These are phyloP conservation scores for Fomitopsis pinicola DNA, from an alignment of 1,284 basidiomycete species.

Conservation along the genomic window DNA sequence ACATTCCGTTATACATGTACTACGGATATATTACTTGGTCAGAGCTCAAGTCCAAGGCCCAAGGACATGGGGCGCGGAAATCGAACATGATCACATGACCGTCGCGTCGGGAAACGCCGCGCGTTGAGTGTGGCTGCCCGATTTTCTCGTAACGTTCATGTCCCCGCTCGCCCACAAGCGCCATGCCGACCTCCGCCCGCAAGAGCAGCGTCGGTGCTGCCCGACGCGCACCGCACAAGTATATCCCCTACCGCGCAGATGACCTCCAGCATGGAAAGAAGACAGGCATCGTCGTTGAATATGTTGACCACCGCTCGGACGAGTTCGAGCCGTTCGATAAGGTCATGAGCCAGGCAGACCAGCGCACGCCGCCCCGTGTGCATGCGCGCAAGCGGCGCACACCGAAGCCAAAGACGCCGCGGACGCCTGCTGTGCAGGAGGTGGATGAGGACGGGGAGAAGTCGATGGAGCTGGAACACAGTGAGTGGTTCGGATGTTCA, in stretches of 20 bases:
- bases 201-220: slow-evolving; percentile 30
- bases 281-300: slow-evolving; percentile 63
- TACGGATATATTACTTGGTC: neutral
- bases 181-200: slow-evolving; percentile 31
- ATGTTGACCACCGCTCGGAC: slow-evolving; percentile 71
- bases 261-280: slow-evolving; percentile 72
- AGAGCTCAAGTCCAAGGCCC: neutral
- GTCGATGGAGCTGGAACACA: slow-evolving; percentile 66
- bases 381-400: slow-evolving; percentile 37
- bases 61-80: neutral
- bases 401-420: slow-evolving; percentile 29
- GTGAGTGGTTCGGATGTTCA: slow-evolving; percentile 34
- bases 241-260: slow-evolving; percentile 72
- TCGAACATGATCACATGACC: neutral
- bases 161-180: neutral
- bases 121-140: neutral
- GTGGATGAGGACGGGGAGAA: slow-evolving; percentile 54
- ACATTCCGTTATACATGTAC: neutral
- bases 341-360: slow-evolving; percentile 68
- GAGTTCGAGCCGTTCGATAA: slow-evolving; percentile 83
- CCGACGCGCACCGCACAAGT: slow-evolving; percentile 40
- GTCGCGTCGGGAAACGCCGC: neutral
- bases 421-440: slow-evolving; percentile 18
- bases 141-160: neutral
- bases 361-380: slow-evolving; percentile 53